Evolutionary conservation across 2,329 filamentous ascomycete species (phyloP).

Genomic region (Sclerotinia spermophila): DNA sequence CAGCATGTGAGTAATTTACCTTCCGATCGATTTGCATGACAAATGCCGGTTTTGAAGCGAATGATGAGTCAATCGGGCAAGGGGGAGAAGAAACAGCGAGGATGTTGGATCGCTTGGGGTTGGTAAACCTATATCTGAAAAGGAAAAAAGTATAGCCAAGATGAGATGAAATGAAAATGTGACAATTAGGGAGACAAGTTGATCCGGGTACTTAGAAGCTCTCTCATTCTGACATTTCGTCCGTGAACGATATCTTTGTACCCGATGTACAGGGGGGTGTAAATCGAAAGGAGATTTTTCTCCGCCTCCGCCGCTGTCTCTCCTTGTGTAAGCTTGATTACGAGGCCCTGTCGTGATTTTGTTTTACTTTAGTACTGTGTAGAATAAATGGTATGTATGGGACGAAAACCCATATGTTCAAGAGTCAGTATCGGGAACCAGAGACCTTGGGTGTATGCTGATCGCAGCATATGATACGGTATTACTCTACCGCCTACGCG

Average conservation of each 20-base stretch:
- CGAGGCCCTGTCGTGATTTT: constrained; percentile 1
- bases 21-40: background rate
- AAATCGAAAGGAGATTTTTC: background rate
- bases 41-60: constrained; percentile 1
- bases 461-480: background rate
- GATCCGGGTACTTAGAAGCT: background rate
- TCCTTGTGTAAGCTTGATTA: background rate
- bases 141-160: background rate
- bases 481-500: background rate
- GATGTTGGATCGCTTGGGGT: background rate
- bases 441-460: background rate
- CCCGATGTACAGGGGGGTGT: background rate
- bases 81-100: too few relatives aligned
- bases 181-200: background rate
- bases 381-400: background rate
- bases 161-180: background rate
- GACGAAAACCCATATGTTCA: background rate
- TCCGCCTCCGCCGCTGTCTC: background rate
- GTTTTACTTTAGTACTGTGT: background rate
- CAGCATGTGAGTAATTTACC: constrained; percentile 6
- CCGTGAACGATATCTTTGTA: background rate
- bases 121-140: background rate
- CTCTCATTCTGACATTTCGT: background rate
- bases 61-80: background rate
- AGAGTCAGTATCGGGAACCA: background rate